Evolutionary conservation across 192 early-diverging fungal genomes (phyloP), one percentile per base, ranked within the genome.

Genomic region (Coemansia reversa): DNA sequence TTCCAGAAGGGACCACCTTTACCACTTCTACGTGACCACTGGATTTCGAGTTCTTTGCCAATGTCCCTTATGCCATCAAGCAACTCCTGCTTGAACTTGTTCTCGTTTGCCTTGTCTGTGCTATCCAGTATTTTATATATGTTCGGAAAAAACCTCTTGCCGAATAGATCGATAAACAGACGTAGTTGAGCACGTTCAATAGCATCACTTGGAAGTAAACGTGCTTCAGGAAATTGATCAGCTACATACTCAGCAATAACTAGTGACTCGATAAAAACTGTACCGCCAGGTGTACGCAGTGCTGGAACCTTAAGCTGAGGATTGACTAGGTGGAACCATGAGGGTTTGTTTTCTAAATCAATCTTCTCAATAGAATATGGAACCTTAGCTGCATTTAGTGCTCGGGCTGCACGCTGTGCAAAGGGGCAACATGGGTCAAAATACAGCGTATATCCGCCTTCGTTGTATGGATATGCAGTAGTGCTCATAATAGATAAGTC

Each of bases 291-390:
- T 4, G 82, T 62, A 7, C 71, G 74, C 52, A 92, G 62, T 1
- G 88, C 80, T 20, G 90, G 90, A 3, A 92, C 88, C 60, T 90
- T 87, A 54, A 81, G 73, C 30, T n/a, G n/a, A n/a, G 88, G 87
- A 75, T 92, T 90, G 35, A 86, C 84, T 47, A 82, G 80, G 58
- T 75, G 66, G 50, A 83, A 90, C 76, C 88, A 87, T 7, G 76
- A 67, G 19, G 88, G 89, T 42, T 89, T 88, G 65, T 86, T 86
- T 11, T 52, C n/a, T 20, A 92, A 72, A 57, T 92, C 89, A 57
- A 92, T 92, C 25, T 83, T 60, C 24, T 89, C 77, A 7, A 82
- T 58, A 42, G 84, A 77, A 59, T 84, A 81, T 7, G 78, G 73
- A 14, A 76, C 69, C 12, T 81, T 75, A 58, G 81, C 73, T 51